Percentiles rank a stretch among this genome's conserved stretches.
phyloP scores from a whole-genome alignment of 495 filamentous ascomycete species.

The Astrocystis sublimbata region DNA sequence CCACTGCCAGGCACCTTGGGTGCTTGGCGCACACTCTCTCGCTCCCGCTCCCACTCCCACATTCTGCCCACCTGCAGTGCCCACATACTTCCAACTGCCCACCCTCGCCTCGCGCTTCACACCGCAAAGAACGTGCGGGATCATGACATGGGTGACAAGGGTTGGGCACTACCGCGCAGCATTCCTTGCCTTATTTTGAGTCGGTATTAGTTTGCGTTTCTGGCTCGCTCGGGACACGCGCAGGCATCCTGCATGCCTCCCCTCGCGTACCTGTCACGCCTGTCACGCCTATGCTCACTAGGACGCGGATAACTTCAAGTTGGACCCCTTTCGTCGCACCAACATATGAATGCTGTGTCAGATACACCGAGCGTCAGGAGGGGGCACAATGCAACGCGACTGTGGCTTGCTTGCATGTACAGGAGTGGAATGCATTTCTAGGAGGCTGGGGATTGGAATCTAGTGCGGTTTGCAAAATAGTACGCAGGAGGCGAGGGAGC shows the following conservation, averaged over 20 bases:
- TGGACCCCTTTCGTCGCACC: conserved; percentile 4
- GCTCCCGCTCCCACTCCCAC: no score
- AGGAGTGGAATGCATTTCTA: background rate
- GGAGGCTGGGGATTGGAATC: background rate
- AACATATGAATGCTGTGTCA: conserved; percentile 1
- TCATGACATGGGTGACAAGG: background rate
- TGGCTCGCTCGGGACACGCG: background rate
- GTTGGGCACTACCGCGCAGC: conserved; percentile 3
- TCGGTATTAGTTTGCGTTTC: background rate
- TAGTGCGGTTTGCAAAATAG: background rate
- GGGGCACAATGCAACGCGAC: conserved; percentile 1
- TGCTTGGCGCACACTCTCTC: no score
- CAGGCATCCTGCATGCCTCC: conserved; percentile 6
- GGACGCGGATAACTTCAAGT: background rate
- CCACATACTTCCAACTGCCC: no score
- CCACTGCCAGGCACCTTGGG: no score
- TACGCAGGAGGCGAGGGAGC: no score
- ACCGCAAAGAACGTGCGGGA: conserved; percentile 6
- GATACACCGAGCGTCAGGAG: conserved; percentile 5
- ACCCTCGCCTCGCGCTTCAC: no score
- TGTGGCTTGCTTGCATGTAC: background rate
- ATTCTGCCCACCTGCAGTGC: no score
- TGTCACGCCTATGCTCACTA: background rate
- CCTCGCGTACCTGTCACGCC: background rate
- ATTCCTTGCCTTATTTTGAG: background rate